Base-by-base conservation (phyloP, 495 filamentous ascomycete species). In the Daldinia concentrica region DNA sequence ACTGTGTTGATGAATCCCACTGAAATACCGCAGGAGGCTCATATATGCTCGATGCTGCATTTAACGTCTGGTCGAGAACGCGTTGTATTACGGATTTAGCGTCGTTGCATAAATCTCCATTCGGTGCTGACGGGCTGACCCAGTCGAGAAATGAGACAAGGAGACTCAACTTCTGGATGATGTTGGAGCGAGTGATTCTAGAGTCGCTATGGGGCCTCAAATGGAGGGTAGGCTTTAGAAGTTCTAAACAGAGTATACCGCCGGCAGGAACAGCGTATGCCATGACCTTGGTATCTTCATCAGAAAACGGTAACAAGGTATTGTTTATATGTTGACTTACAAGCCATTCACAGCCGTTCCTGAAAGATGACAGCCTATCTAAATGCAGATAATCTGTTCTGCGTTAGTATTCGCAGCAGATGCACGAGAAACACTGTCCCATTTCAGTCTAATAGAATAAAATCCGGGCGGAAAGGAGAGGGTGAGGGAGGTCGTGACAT, bases 111-210 rank as follows among this genome's bases (percentile, higher is more conserved):
- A 85, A 80, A 8, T 80, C 79, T 29, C 84, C 87, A 59, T 88
- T 87, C 6, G 86, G 84, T 27, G 86, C 85, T 0, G 79, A 83
- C 1, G 87, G 87, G 4, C 80, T 77, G 1, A 90, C 81, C 81
- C 86, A 86, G 6, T 84, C 84, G 4, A 90, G 77, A 36, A 83
- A 84, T 0, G 86, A 88, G 17, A 90, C 81, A 50, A 91, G 87
- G 14, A 90, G 83, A 62, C 87, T 90, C 6, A 91, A 80, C 60
- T 90, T 88, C 48, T 89, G 89, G 36, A 90, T 87, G 9, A 87
- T 80, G 68, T 88, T 86, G 1, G 89, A 87, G 15, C 88, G 84
- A 0, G 88, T 87, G 76, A 60, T 80, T 62, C 32, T 81, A 64
- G 26, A 69, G 54, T 55, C 79, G 70, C 48, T 81, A 72, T 80